Evolutionary conservation across 2,329 filamentous ascomycete species (phyloP), one percentile per base, ranked within the genome.

Genomic region (Fusarium musae): DNA sequence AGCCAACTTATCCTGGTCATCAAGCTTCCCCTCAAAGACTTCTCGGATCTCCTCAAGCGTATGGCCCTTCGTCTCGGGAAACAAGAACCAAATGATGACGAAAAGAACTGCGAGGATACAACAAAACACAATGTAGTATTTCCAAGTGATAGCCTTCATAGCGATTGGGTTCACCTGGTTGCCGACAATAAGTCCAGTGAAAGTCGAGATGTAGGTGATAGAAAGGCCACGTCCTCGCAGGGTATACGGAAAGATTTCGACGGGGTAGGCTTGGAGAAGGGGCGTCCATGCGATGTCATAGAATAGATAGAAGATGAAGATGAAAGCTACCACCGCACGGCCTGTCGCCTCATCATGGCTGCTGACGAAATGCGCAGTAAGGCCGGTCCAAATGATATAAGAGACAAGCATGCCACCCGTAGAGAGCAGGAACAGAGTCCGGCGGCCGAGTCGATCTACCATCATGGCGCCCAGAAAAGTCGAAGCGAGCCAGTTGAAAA

Each of bases 141-240:
- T 82, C 82, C 83, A 85, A 0, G 67, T 75, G 15, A 85, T 80
- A 0, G 68, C 75, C 2, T 77, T 67, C 57, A 85, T 79, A 0
- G 81, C 83, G 6, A 85, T 80, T 0, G 84, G 84, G 52, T 83
- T 84, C 30, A 83, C 80, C 44, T 82, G 82, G 61, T 82, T 82
- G 19, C 81, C 82, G 49, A 84, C 80, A 11, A 76, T 79, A 23
- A 79, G 62, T 6, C 62, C 65, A 0, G 65, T 49, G 46, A 73
- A 75, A 2, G 67, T 66, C 3, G 69, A 61, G 26, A 77, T 42
- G 23, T 75, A 73, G 59, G 74, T 75, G 47, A 63, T 32, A 0
- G 73, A 74, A 9, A 77, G 59, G 7, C 75, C 75, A 21, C 70
- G 70, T 13, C 70, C 59, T 30, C 75, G 75, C 26, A 77, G 73